These are phyloP conservation scores for Xylariaceae sp. DNA, from an alignment of 2,329 filamentous ascomycete species.

Conservation along the genomic window DNA sequence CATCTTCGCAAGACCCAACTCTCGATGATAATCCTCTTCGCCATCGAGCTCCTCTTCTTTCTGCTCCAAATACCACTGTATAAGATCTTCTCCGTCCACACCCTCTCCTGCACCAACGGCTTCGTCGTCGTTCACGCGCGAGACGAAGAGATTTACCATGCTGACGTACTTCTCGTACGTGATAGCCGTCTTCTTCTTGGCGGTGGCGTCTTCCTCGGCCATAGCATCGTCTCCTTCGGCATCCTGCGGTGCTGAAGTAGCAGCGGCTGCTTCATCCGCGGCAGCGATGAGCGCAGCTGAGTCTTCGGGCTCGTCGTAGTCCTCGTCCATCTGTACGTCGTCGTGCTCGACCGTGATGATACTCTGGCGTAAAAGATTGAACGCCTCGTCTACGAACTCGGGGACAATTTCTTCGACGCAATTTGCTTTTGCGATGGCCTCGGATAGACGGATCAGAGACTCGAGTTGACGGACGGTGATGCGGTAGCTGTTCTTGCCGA, in stretches of 20 bases:
- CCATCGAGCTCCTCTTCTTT: conserved; percentile 77
- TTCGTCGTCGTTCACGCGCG: conserved; percentile 81
- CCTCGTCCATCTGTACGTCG: conserved; percentile 89
- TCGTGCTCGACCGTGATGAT: conserved; percentile 99
- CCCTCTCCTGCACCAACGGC: conserved; percentile 67
- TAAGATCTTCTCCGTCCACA: conserved; percentile 74
- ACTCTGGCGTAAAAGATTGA: conserved; percentile 83
- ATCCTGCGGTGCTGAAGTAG: conserved; percentile 28
- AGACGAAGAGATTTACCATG: conserved; percentile 83
- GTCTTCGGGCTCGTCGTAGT: conserved; percentile 50
- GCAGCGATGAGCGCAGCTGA: conserved; percentile 44
- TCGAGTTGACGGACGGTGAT: conserved; percentile 97
- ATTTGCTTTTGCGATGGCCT: conserved; percentile 98
- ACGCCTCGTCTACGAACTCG: conserved; percentile 86
- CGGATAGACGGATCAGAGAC: conserved; percentile 88
- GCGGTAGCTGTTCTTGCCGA: conserved; percentile 91
- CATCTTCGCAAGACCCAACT: conserved; percentile 50
- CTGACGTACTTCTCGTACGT: conserved; percentile 92
- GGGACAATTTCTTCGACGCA: conserved; percentile 87
- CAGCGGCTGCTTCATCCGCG: conserved; percentile 47
- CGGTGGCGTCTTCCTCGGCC: conserved; percentile 36
- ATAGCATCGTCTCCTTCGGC: conserved; percentile 41
- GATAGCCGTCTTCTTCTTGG: conserved; percentile 71
- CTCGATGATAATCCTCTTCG: conserved; percentile 75
- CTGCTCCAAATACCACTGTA: conserved; percentile 89